Conservation (phyloP, 1,139 yeast species). For the Hemisphaericaspora lyxosophila region DNA sequence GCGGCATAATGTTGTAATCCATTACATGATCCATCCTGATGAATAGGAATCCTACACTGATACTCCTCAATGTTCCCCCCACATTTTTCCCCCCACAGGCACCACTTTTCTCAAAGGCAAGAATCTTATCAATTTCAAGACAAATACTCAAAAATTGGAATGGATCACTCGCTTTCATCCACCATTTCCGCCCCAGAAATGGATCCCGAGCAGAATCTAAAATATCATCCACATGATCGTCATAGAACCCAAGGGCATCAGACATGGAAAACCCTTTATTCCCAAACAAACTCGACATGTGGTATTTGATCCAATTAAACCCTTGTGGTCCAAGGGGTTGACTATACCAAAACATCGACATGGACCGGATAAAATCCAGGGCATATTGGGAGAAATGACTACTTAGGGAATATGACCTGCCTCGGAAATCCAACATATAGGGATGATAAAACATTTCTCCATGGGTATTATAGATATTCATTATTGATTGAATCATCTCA, state of each 20-base stretch:
- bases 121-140: slow-evolving; percentile 28
- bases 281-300: slow-evolving; percentile 39
- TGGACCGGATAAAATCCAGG: slow-evolving; percentile 35
- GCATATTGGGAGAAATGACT: slow-evolving; percentile 38
- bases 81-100: no score
- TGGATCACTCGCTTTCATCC: slow-evolving; percentile 42
- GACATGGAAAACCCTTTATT: slow-evolving; percentile 25
- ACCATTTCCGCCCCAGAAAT: slow-evolving; percentile 28
- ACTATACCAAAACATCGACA: slow-evolving; percentile 41
- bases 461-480: slow-evolving; percentile 27
- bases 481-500: no score
- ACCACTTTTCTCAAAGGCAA: slow-evolving; percentile 17
- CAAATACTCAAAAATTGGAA: slow-evolving; percentile 43
- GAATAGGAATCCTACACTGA: slow-evolving; percentile 38
- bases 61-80: slow-evolving; percentile 24
- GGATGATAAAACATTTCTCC: slow-evolving; percentile 44
- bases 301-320: slow-evolving; percentile 41
- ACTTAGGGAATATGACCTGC: slow-evolving; percentile 44
- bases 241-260: slow-evolving; percentile 29
- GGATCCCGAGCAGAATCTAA: slow-evolving; percentile 32
- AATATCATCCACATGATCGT: slow-evolving; percentile 22
- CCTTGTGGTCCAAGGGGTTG: slow-evolving; percentile 38
- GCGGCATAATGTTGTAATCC: slow-evolving; percentile 53
- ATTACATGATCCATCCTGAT: slow-evolving; percentile 50
- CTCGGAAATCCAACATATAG: slow-evolving; percentile 43